A percentile compares a stretch with the other conserved stretches of the same genome.
These are phyloP conservation scores for Colletotrichum abscissum DNA, from an alignment of 2,329 filamentous ascomycete species.

Conservation along the genomic window DNA sequence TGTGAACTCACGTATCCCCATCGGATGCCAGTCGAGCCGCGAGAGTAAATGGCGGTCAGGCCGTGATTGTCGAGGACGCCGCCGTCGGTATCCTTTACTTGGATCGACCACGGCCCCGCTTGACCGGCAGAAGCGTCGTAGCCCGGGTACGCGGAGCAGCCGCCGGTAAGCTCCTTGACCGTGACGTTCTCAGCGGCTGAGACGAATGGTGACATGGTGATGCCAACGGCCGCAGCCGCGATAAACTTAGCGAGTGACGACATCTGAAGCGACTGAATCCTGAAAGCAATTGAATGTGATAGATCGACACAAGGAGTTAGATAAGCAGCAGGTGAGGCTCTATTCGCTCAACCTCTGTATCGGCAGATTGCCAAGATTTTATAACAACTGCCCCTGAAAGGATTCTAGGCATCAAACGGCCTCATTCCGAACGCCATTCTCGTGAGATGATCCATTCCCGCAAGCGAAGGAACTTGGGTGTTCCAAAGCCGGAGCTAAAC, in stretches of 20 bases:
- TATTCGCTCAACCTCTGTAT: not conserved
- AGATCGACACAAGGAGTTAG: not conserved
- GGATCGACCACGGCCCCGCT: conserved; percentile 15
- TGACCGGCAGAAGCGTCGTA: conserved; percentile 11
- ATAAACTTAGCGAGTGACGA: not conserved
- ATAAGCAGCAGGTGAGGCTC: not conserved
- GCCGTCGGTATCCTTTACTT: not conserved
- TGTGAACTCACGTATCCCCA: conserved; percentile 12
- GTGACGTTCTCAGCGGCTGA: not conserved
- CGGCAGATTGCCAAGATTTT: not conserved
- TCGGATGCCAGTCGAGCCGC: conserved; percentile 17
- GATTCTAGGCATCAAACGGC: not conserved
- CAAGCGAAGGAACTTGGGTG: conserved; percentile 12
- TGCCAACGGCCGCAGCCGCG: too few species aligned
- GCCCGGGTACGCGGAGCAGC: conserved; percentile 20
- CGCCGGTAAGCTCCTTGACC: not conserved
- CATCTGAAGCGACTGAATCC: not conserved
- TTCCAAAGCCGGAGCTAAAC: not conserved
- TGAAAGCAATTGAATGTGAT: not conserved
- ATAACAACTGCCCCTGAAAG: not conserved
- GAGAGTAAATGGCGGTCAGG: not conserved
- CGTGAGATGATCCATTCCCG: not conserved
- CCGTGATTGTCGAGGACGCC: conserved; percentile 8
- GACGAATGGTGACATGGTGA: not conserved
- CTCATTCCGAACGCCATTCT: not conserved